Evolutionary conservation across 2,329 filamentous ascomycete species (phyloP), one percentile per base, ranked within the genome.

Genomic region (Penicillium sp.): DNA sequence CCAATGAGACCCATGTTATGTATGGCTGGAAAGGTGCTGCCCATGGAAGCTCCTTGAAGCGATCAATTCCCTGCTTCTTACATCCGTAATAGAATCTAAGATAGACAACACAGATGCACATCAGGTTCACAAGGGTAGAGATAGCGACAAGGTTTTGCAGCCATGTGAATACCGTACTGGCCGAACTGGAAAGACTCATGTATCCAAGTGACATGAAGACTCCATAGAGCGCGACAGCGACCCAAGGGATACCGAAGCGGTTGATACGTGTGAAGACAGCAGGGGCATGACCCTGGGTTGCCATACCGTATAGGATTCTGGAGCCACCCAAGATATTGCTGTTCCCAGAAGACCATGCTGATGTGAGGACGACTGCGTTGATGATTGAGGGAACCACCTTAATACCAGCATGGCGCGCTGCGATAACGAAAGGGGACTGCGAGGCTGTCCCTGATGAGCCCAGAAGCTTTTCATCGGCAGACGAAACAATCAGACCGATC

Each of bases 161-260:
- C 86, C 86, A 89, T 72, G 78, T 76, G 69, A 89, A 89, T n/a
- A 86, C 86, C 3, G 76, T 70, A 3, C 75, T 76, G 13, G 84
- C 85, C 42, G 71, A 75, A 35, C 75, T 63, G 8, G 82, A 85
- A 9, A 87, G 73, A 72, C 86, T 87, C 61, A 89, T 77, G 72
- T 86, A 88, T 14, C 78, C 85, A 6, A 89, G 78, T 11, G 86
- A 77, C 24, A 85, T 85, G 45, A 87, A 76, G 2, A 77, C 66
- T 0, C 82, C 77, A 1, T 81, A 81, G 31, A 79, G 67, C 11
- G 61, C 68, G 13, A 88, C 83, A 0, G 83, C 80, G 44, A 72
- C 74, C 68, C 82, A 82, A 0, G 86, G 86, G 2, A 85, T 79
- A 4, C 74, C 73, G 55, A 88, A 53, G 66, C 68, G 54, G 71